phyloP scores from a whole-genome alignment of 768 basidiomycete species.

The Mycena venus region DNA sequence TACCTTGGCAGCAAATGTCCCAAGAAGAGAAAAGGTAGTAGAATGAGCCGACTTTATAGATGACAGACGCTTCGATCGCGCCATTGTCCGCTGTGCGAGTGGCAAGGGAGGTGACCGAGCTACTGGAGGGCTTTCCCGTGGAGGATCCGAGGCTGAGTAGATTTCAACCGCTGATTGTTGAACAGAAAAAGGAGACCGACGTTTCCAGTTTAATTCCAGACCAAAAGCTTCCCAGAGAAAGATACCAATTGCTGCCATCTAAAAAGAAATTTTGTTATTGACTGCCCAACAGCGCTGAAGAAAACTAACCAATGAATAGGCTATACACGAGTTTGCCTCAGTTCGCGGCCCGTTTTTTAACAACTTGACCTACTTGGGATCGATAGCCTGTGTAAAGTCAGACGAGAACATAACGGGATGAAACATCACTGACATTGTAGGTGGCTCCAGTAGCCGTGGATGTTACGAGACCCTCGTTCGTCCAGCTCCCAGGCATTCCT shows the following conservation, averaged over 20 bases:
- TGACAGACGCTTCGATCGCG: conserved; percentile 63
- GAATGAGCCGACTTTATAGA: conserved; percentile 59
- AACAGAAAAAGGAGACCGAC: conserved; percentile 32
- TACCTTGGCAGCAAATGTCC: conserved; percentile 67
- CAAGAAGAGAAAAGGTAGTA: conserved; percentile 71
- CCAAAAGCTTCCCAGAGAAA: conserved; percentile 70
- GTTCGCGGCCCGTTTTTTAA: background rate
- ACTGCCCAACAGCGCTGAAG: background rate
- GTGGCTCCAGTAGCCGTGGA: conserved; percentile 34
- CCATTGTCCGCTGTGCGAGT: conserved; percentile 58
- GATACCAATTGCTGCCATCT: conserved; percentile 61
- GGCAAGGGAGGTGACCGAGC: conserved; percentile 57
- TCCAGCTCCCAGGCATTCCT: conserved; percentile 45
- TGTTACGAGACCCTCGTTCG: conserved; percentile 45
- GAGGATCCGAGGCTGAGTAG: conserved; percentile 49
- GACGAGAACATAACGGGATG: background rate
- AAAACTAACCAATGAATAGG: conserved; percentile 46
- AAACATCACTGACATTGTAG: conserved; percentile 43
- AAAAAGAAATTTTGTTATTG: background rate
- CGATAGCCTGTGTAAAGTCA: conserved; percentile 57
- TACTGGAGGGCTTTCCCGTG: conserved; percentile 56
- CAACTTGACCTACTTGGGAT: conserved; percentile 58
- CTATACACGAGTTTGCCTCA: conserved; percentile 32
- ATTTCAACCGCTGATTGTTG: background rate
- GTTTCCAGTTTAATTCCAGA: conserved; percentile 62